phyloP scores from a whole-genome alignment of 2,329 filamentous ascomycete genomes.

The Fusarium torulosum region DNA sequence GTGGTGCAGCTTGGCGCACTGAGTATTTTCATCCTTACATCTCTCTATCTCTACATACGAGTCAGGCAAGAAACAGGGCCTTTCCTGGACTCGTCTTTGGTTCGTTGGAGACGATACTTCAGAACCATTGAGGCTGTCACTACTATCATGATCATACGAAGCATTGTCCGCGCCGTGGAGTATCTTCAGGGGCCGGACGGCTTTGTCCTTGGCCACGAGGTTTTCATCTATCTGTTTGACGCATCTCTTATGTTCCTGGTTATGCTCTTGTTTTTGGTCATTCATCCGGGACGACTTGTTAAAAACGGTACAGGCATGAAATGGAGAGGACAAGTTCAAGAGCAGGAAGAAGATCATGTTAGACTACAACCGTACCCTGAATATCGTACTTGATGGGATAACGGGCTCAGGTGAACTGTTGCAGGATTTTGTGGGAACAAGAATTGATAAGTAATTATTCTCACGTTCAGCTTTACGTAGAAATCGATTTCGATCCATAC shows the following conservation, averaged over 20 bases:
- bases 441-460: too few species aligned
- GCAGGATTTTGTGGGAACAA: too few species aligned
- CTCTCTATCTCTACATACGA: background rate
- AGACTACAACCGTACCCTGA: background rate
- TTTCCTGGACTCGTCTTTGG: conserved; percentile 12
- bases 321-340: background rate
- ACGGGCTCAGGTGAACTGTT: too few species aligned
- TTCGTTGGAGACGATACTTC: conserved; percentile 51
- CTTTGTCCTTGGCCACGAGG: conserved; percentile 57
- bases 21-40: conserved; percentile 7
- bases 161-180: conserved; percentile 61
- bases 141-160: conserved; percentile 59
- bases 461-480: too few species aligned
- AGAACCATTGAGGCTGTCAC: conserved; percentile 51
- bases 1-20: conserved; percentile 8
- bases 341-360: conserved; percentile 4
- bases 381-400: background rate
- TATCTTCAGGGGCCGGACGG: conserved; percentile 59
- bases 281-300: conserved; percentile 15
- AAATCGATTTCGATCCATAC: too few species aligned
- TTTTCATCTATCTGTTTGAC: conserved; percentile 60
- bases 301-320: background rate
- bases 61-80: conserved; percentile 6
- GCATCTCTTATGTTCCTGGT: conserved; percentile 57
- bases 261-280: conserved; percentile 53